Base-by-base conservation (phyloP, 129 eudicot genomes). In the Calendula officinalis region DNA sequence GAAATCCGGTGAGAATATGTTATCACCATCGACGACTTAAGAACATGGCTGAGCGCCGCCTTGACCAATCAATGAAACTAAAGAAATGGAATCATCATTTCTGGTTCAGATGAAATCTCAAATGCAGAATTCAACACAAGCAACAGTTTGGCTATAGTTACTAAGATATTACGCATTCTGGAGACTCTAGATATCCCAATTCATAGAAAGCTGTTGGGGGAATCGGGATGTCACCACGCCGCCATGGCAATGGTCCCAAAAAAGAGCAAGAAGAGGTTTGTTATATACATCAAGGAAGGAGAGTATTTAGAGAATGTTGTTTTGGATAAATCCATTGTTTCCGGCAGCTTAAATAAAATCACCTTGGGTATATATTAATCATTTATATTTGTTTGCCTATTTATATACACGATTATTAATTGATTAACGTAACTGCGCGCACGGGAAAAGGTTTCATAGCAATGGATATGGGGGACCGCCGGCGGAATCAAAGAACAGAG, bases 41-140 rank as follows among this genome's bases (percentile, higher is more conserved):
- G 63, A 16, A 89, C 96, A 35, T 89, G 94, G 96, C 76, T 89
- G 39, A 89, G 90, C 65, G 61, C 94, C 9, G 53, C 84, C 3
- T 30, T 89, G 13, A 89, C 96, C 4, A 86, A 89, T 51, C 94
- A 85, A 36, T n/a, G 90, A 89, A 36, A 85, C 94, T 35, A 67
- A 41, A 30, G 94, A 85, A 66, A 43, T 70, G 47, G 75, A 81
- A 48, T 80, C 96, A n/a, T 70, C 80, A 2, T 40, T 73, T 5
- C 39, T 76, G 2, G 69, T 13, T 0, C 78, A 80, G 2, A 65
- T 79, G 8, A 71, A 54, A 36, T 17, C 22, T 1, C 41, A 51
- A n/a, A 76, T 81, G 85, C 66, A 71, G 42, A 85, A 85, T 10
- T 78, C 96, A 0, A 77, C 49, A 84, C 90, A 0, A 89, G 94